Base-by-base conservation (phyloP, 495 filamentous ascomycete genomes). In the Penicillium cosmopolitanum region DNA sequence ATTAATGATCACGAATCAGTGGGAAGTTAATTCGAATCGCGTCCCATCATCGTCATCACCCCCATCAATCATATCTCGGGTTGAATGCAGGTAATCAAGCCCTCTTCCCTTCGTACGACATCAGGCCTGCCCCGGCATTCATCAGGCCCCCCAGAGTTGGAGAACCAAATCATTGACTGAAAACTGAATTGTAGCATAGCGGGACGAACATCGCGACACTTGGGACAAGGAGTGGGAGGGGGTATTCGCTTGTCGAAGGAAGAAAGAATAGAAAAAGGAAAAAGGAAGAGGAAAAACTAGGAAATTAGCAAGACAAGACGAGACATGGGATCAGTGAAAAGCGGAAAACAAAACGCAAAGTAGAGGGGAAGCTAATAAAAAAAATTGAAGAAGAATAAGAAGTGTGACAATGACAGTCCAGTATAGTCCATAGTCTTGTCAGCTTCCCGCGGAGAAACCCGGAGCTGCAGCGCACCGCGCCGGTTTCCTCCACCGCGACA, bases 181-280 rank as follows among this genome's bases (percentile, higher is more conserved):
- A 38, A 5, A 12, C 1, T 13, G 12, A 13, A 13, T 4, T 38
- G 36, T 38, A 12, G 11, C 11, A n/a, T 38, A n/a, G 15, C 12
- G 10, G 36, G 36, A 38, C 12, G 6, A 18, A 9, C 42, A 19
- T 44, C 16, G n/a, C 21, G 19, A 35, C n/a, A 46, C 12, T 35
- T 19, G 16, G 33, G 54, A 65, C 62, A 65, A 58, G 58, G 55
- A 56, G 53, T 40, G 53, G 66, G 36, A 31, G 11, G 15, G 36
- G 66, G 66, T 66, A 69, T 69, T 67, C 56, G 66, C 64, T 59
- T 67, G 64, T 60, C 64, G 35, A 55, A 58, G 46, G n/a, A 23
- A 51, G 18, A 51, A 12, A 36, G 40, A 51, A 11, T 19, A 46
- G 25, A 51, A 46, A 21, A 25, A 47, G 9, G 38, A 28, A 33